These are phyloP conservation scores for Populus trichocarpa DNA, from an alignment of 441 rosid species.

Conservation along the genomic window DNA sequence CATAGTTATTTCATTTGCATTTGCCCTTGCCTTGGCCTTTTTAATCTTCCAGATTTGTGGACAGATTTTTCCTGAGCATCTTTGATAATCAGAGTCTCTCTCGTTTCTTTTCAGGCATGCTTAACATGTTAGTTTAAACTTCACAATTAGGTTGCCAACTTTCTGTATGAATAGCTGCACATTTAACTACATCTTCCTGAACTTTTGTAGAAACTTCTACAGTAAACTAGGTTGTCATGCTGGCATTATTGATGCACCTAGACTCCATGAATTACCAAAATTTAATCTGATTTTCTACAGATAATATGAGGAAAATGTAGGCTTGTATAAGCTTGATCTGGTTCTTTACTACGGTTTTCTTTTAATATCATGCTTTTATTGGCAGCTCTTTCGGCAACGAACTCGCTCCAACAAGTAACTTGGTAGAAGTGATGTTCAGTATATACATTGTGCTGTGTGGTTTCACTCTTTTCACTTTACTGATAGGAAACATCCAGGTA, in stretches of 20 bases:
- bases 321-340: too few relatives aligned
- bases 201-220: background rate
- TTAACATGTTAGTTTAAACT: too few relatives aligned
- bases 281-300: background rate
- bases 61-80: too few relatives aligned
- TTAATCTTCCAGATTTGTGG: background rate
- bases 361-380: slow-evolving; percentile 1
- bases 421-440: slow-evolving; percentile 58
- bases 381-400: slow-evolving; percentile 62
- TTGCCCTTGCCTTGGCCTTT: background rate
- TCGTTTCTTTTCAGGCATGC: too few relatives aligned
- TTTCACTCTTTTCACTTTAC: slow-evolving; percentile 60
- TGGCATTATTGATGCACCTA: background rate
- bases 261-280: background rate
- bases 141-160: background rate
- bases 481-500: slow-evolving; percentile 78
- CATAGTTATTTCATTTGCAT: background rate
- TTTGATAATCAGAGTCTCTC: too few relatives aligned
- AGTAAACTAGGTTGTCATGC: background rate
- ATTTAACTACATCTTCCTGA: background rate
- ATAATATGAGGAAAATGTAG: background rate
- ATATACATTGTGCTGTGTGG: slow-evolving; percentile 63
- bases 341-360: background rate
- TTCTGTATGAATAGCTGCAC: background rate
- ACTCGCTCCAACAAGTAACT: slow-evolving; percentile 59